Conservation (phyloP, 208 protist species). For the Crithidia sp. region DNA sequence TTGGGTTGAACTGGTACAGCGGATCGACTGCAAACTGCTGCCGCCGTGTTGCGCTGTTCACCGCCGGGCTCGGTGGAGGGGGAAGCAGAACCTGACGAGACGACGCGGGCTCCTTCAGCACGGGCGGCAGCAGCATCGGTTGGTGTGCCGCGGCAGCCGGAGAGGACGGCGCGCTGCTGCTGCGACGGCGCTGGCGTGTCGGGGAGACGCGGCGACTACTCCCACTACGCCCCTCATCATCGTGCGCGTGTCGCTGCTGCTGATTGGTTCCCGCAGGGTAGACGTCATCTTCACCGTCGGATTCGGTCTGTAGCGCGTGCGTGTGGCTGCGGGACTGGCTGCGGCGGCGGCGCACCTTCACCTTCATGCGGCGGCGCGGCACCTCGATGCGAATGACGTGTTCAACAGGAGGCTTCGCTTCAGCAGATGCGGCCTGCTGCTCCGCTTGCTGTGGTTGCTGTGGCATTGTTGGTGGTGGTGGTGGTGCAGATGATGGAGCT, state of each 20-base stretch:
- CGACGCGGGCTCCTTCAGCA: background rate
- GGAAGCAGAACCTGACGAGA: conserved; percentile 17
- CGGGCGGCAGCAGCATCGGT: conserved; percentile 7
- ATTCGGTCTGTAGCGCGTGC: background rate
- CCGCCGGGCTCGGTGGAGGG: conserved; percentile 24
- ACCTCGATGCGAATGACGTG: conserved; percentile 14
- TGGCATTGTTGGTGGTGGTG: background rate
- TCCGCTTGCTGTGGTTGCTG: background rate
- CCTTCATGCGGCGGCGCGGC: conserved; percentile 21
- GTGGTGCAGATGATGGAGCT: background rate
- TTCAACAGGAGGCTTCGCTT: background rate
- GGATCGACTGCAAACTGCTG: conserved; percentile 25
- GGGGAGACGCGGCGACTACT: background rate
- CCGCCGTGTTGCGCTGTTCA: background rate
- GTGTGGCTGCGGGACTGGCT: conserved; percentile 14
- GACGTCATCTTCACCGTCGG: background rate
- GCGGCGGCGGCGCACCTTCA: conserved; percentile 28
- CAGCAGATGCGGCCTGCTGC: background rate
- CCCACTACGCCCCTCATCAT: background rate
- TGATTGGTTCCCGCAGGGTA: background rate
- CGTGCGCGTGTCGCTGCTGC: background rate
- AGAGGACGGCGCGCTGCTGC: background rate
- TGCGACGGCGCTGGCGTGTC: background rate
- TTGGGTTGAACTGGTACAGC: conserved; percentile 14
- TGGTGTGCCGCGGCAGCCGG: background rate